Evolutionary conservation across 192 early-diverging fungal species (phyloP).

Genomic region (Backusella tuberculispora): DNA sequence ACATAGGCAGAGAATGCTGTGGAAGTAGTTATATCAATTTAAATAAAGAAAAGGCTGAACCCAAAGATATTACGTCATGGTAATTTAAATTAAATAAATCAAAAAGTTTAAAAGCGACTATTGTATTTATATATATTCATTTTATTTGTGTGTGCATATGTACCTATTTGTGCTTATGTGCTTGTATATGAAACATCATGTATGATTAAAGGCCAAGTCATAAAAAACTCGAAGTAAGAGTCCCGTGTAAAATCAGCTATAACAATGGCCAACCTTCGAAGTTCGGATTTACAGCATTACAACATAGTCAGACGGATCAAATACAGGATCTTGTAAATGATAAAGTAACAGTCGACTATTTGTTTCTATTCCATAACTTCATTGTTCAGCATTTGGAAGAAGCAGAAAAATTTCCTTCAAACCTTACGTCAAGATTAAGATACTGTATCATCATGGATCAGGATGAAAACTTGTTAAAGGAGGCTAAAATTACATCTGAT

Average conservation of each 20-base stretch:
- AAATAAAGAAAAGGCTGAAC: slow-evolving; percentile 11
- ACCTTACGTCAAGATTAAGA: slow-evolving; percentile 5
- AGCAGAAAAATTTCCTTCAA: background rate
- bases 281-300: slow-evolving; percentile 2
- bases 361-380: background rate
- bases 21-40: slow-evolving; percentile 4
- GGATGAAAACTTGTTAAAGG: background rate
- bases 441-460: slow-evolving; percentile 8
- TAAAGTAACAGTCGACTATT: background rate
- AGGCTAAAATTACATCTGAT: background rate
- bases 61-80: slow-evolving; percentile 6
- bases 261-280: background rate
- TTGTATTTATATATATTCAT: background rate
- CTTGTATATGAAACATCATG: too few relatives aligned
- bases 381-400: slow-evolving; percentile 1
- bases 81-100: background rate
- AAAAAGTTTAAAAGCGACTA: background rate
- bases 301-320: background rate
- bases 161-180: background rate
- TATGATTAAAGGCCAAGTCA: background rate
- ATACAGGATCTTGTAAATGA: background rate
- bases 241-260: background rate
- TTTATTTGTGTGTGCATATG: background rate
- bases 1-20: slow-evolving; percentile 5
- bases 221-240: background rate